Evolutionary conservation across 2,329 filamentous ascomycete species (phyloP).

Genomic region (Rhinocladiella mackenziei): DNA sequence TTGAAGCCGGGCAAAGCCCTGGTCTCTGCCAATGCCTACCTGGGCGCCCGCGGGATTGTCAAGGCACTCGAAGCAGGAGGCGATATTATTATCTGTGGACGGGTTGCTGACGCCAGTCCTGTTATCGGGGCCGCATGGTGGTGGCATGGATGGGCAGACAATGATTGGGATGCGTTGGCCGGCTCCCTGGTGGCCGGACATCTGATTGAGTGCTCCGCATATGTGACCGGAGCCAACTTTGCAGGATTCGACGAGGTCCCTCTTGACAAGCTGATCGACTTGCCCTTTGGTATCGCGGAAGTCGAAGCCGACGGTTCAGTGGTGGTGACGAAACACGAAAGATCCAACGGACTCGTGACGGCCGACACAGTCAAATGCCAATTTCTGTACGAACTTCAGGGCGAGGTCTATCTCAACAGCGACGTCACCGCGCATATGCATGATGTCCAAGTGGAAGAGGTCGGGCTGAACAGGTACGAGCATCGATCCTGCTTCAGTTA

Average conservation of each 20-base stretch:
- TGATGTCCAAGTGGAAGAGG: conserved; percentile 43
- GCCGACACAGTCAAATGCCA: conserved; percentile 26
- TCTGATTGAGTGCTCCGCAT: conserved; percentile 52
- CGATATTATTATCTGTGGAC: conserved; percentile 49
- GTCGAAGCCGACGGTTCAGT: conserved; percentile 24
- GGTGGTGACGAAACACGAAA: conserved; percentile 34
- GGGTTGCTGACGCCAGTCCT: conserved; percentile 48
- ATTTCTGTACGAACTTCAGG: conserved; percentile 33
- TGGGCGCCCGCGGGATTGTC: conserved; percentile 35
- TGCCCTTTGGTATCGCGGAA: conserved; percentile 31
- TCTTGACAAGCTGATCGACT: conserved; percentile 12
- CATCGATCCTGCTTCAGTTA: too few species aligned
- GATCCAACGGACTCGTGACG: conserved; percentile 23
- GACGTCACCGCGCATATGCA: conserved; percentile 33
- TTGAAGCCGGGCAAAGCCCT: conserved; percentile 27
- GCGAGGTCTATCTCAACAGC: conserved; percentile 22
- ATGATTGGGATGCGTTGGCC: conserved; percentile 50
- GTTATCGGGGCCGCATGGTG: conserved; percentile 54
- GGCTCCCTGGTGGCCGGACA: conserved; percentile 49
- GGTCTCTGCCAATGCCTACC: conserved; percentile 29
- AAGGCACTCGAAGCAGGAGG: conserved; percentile 43
- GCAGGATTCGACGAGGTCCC: conserved; percentile 40
- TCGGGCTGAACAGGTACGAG: too few species aligned
- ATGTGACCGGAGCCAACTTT: conserved; percentile 54
- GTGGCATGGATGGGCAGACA: conserved; percentile 50